Evolutionary conservation across 768 basidiomycete genomes (phyloP), one percentile per base, ranked within the genome.

Genomic region (Russula ochroleuca): DNA sequence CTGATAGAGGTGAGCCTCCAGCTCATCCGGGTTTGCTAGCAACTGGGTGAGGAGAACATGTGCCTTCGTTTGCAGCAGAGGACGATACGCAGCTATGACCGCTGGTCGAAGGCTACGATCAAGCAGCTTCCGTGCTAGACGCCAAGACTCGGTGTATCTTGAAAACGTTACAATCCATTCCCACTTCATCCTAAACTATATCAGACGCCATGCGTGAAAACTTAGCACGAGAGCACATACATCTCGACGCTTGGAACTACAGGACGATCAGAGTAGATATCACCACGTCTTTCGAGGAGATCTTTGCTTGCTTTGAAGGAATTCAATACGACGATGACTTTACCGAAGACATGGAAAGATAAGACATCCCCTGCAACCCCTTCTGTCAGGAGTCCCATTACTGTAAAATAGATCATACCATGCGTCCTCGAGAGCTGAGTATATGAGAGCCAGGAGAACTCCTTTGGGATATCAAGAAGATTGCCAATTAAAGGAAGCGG

Each of bases 261-360:
- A 28, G 60, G 35, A n/a, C 64, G 51, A n/a, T 56, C 58, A 21
- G 59, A 56, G 40, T 62, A 65, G 31, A 62, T 37, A 4, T 57
- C 40, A 1, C 28, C 54, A 23, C 59, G 52, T 13, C n/a, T 61
- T 37, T 65, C 64, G 9, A 60, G 33, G 7, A 65, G 51, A 11
- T 61, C 60, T 37, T 56, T 61, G 43, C 23, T 40, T 10, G 50
- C 45, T 17, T 52, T 53, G 21, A 48, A 2, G 9, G 63, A 38
- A 38, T 25, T 53, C 19, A 64, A 40, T 14, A 60, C 43, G 33
- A 64, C 51, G 33, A 64, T 40, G 17, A 45, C 57, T 40, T 49
- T 17, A 7, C 56, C 51, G 13, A 51, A 57, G 10, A 64, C 50
- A 3, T 37, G 57, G 35, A 64, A 25, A 9, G 49, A 64, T 11